phyloP scores from a whole-genome alignment of 1,284 basidiomycete species.

The Irpex sp. region DNA sequence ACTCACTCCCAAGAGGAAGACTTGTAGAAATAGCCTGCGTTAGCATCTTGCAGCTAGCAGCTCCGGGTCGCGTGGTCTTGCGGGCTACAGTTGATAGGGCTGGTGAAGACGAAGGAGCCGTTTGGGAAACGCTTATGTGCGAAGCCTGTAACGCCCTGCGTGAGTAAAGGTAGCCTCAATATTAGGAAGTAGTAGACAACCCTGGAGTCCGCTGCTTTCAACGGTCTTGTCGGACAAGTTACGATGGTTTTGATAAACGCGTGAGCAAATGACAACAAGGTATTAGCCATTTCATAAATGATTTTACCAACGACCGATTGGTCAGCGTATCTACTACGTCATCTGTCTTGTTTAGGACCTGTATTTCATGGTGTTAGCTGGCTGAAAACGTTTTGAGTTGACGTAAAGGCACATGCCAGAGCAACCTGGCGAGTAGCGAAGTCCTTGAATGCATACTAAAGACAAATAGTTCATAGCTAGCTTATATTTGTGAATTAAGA shows the following conservation, averaged over 20 bases:
- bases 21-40: conserved; percentile 60
- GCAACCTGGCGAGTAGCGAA: conserved; percentile 38
- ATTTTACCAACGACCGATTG: conserved; percentile 32
- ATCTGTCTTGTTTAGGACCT: conserved; percentile 30
- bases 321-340: conserved; percentile 32
- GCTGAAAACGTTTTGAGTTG: background rate
- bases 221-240: conserved; percentile 35
- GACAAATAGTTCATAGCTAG: too few species aligned
- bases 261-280: too few species aligned
- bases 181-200: conserved; percentile 17
- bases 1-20: conserved; percentile 68
- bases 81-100: conserved; percentile 33
- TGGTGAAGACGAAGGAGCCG: conserved; percentile 30
- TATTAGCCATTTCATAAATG: background rate
- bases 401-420: conserved; percentile 6
- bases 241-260: conserved; percentile 37
- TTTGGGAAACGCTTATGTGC: conserved; percentile 57
- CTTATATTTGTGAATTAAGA: background rate
- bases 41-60: conserved; percentile 54
- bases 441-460: conserved; percentile 37
- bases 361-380: background rate
- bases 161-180: too few species aligned
- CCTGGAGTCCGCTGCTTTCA: conserved; percentile 32
- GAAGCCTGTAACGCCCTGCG: conserved; percentile 40
- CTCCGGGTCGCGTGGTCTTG: conserved; percentile 41